phyloP scores from a whole-genome alignment of 2,329 filamentous ascomycete species.

The Domatiomyces catenatus region DNA sequence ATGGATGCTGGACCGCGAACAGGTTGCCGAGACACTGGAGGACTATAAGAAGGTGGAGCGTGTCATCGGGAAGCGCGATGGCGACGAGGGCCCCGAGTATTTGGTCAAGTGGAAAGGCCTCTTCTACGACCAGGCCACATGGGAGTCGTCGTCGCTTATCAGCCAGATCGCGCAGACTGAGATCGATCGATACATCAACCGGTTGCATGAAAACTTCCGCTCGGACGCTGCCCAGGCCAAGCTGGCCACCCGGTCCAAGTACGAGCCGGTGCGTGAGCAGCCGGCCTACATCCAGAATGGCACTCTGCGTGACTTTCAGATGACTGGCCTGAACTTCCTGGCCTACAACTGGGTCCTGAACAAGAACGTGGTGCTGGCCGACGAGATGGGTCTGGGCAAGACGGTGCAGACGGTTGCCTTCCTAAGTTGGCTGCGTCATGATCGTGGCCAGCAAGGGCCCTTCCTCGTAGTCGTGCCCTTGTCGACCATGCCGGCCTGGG shows the following conservation, averaged over 20 bases:
- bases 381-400: slow-evolving; percentile 97
- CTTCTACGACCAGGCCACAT: slow-evolving; percentile 86
- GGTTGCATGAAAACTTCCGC: slow-evolving; percentile 61
- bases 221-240: slow-evolving; percentile 69
- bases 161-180: slow-evolving; percentile 68
- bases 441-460: slow-evolving; percentile 76
- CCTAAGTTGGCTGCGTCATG: slow-evolving; percentile 89
- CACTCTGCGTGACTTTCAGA: slow-evolving; percentile 79
- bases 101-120: slow-evolving; percentile 94
- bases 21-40: slow-evolving; percentile 70
- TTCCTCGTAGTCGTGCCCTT: slow-evolving; percentile 95
- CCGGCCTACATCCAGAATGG: slow-evolving; percentile 74
- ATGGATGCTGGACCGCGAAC: slow-evolving; percentile 87
- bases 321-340: slow-evolving; percentile 86
- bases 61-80: slow-evolving; percentile 69
- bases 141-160: slow-evolving; percentile 67
- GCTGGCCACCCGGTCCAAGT: slow-evolving; percentile 52
- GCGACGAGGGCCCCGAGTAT: slow-evolving; percentile 72
- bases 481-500: slow-evolving; percentile 95
- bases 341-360: slow-evolving; percentile 88
- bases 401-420: slow-evolving; percentile 96
- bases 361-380: slow-evolving; percentile 92
- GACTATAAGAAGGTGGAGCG: slow-evolving; percentile 89
- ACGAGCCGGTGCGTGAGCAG: slow-evolving; percentile 62
- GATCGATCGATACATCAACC: slow-evolving; percentile 81